Conservation (phyloP, 2,329 filamentous ascomycete species). For the Aureobasidium zeae region DNA sequence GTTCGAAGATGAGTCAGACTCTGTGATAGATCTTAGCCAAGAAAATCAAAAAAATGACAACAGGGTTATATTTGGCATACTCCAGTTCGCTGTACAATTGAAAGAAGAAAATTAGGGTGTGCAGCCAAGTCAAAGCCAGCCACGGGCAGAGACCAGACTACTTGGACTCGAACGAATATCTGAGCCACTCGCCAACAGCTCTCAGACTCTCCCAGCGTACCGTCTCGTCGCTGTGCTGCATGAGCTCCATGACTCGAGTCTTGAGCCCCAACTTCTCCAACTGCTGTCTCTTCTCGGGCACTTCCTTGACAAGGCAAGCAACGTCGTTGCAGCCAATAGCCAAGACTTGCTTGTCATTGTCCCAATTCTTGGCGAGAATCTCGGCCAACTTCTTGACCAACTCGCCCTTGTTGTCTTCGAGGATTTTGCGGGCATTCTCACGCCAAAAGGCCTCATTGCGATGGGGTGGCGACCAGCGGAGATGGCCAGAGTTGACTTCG, state of each 20-base stretch:
- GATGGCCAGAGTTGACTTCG: slow-evolving; percentile 75
- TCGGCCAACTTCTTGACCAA: slow-evolving; percentile 74
- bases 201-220: slow-evolving; percentile 88
- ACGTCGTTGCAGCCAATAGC: slow-evolving; percentile 92
- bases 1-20: too few species aligned
- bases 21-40: too few species aligned
- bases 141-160: neutral
- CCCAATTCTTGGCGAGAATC: slow-evolving; percentile 73
- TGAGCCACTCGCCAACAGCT: slow-evolving; percentile 69
- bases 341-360: slow-evolving; percentile 75
- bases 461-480: slow-evolving; percentile 89
- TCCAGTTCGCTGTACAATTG: slow-evolving; percentile 8
- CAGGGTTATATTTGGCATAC: too few species aligned
- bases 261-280: slow-evolving; percentile 81
- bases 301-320: slow-evolving; percentile 77
- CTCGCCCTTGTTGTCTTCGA: slow-evolving; percentile 72
- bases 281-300: slow-evolving; percentile 70
- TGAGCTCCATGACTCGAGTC: slow-evolving; percentile 82
- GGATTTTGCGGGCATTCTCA: slow-evolving; percentile 78
- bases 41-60: too few species aligned
- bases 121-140: neutral
- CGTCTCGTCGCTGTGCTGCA: slow-evolving; percentile 79
- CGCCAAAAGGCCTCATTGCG: slow-evolving; percentile 81
- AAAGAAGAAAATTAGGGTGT: slow-evolving; percentile 1
- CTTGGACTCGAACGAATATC: slow-evolving; percentile 56